Evolutionary conservation across 2,329 filamentous ascomycete genomes (phyloP).

Genomic region (Phialocephala sp.): DNA sequence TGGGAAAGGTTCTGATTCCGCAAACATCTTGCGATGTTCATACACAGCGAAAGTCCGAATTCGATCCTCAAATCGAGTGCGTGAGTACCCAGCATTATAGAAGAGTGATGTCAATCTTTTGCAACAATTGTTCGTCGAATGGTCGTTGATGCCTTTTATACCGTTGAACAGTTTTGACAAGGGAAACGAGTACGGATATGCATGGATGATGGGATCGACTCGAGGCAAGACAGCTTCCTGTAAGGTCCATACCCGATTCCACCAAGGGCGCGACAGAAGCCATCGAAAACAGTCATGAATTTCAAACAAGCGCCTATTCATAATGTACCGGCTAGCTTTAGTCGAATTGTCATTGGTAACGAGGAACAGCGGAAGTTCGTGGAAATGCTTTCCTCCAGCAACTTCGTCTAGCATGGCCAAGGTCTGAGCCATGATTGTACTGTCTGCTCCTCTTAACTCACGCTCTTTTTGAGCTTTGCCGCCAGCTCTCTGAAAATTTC

Average conservation of each 20-base stretch:
- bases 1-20: background rate
- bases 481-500: background rate
- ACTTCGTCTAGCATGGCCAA: background rate
- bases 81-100: background rate
- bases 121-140: background rate
- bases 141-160: background rate
- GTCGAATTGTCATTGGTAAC: background rate
- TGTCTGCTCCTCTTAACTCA: background rate
- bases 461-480: background rate
- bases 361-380: background rate
- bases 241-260: constrained; percentile 13
- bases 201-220: background rate
- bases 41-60: background rate
- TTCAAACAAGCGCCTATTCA: background rate
- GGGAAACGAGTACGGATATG: background rate
- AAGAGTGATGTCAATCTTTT: background rate
- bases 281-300: constrained; percentile 7
- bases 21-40: constrained; percentile 8
- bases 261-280: constrained; percentile 8
- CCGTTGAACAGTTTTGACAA: background rate
- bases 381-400: background rate
- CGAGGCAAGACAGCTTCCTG: constrained; percentile 14
- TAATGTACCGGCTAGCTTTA: background rate
- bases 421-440: background rate
- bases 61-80: background rate